These are phyloP conservation scores for Trichoderma asperelloides DNA, from an alignment of 495 filamentous ascomycete genomes.

Conservation along the genomic window DNA sequence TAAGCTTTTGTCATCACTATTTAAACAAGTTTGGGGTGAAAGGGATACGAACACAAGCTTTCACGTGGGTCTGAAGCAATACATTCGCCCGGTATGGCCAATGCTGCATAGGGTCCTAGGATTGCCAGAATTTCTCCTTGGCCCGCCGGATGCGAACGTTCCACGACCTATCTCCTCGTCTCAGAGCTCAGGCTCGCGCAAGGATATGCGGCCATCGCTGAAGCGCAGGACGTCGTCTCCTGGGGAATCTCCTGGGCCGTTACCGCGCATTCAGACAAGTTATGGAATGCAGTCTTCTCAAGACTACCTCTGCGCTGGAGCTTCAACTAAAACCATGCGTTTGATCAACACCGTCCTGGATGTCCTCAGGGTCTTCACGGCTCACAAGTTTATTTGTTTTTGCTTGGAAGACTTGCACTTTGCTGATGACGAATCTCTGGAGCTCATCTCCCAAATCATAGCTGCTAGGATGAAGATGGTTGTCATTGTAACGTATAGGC, in stretches of 20 bases:
- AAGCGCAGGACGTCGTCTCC: conserved; percentile 36
- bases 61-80: conserved; percentile 63
- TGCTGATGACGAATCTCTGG: conserved; percentile 75
- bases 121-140: conserved; percentile 66
- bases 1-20: conserved; percentile 68
- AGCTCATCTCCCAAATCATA: conserved; percentile 68
- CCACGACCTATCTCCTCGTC: conserved; percentile 17
- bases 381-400: conserved; percentile 71
- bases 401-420: conserved; percentile 82
- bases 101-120: conserved; percentile 67
- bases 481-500: conserved; percentile 59
- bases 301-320: conserved; percentile 62
- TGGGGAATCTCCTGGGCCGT: conserved; percentile 21
- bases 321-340: conserved; percentile 63
- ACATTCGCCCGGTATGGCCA: conserved; percentile 69
- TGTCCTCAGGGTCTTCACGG: conserved; percentile 67
- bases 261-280: background rate
- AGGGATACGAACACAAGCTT: conserved; percentile 76
- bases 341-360: conserved; percentile 79
- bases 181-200: conserved; percentile 15
- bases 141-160: conserved; percentile 20
- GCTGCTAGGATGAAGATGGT: conserved; percentile 64
- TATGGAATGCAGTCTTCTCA: conserved; percentile 45
- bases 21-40: conserved; percentile 88
- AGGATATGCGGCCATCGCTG: conserved; percentile 15